phyloP scores from a whole-genome alignment of 1,139 yeast species.

The Meyerozyma carpophila region DNA sequence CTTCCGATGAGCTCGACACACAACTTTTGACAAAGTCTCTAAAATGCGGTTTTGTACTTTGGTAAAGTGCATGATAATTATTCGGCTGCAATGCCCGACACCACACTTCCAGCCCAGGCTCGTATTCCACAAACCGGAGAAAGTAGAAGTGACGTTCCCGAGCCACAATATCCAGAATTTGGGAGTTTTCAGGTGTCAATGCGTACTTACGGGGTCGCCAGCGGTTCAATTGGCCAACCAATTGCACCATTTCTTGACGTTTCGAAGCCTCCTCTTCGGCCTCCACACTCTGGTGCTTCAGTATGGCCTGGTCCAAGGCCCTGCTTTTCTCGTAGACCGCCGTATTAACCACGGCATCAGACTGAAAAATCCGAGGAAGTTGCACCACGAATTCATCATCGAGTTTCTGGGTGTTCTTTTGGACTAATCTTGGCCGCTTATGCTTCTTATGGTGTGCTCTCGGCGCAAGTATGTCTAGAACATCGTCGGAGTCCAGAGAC shows the following conservation, averaged over 20 bases:
- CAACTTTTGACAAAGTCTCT: neutral
- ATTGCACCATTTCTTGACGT: neutral
- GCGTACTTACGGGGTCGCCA: neutral
- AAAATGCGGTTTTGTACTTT: neutral
- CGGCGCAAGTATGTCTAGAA: constrained; percentile 1
- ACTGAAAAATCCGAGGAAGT: constrained; percentile 22
- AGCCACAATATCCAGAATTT: neutral
- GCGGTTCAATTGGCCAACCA: neutral
- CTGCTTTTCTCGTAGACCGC: neutral
- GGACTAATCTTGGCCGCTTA: neutral
- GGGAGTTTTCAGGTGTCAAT: neutral
- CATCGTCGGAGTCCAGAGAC: constrained; percentile 1
- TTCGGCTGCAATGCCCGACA: neutral
- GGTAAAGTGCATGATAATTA: neutral
- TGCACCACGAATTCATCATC: constrained; percentile 16
- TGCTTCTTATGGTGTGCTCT: neutral
- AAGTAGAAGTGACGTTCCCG: neutral
- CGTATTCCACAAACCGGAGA: neutral
- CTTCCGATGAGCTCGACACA: neutral
- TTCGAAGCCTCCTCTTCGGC: neutral
- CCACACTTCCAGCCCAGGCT: neutral
- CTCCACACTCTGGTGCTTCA: neutral
- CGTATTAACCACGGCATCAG: constrained; percentile 15
- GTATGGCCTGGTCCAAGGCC: neutral
- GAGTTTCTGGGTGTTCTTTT: neutral